Evolutionary conservation across 345 rosid species (phyloP).

Genomic region (Eucalyptus erythrocorys): DNA sequence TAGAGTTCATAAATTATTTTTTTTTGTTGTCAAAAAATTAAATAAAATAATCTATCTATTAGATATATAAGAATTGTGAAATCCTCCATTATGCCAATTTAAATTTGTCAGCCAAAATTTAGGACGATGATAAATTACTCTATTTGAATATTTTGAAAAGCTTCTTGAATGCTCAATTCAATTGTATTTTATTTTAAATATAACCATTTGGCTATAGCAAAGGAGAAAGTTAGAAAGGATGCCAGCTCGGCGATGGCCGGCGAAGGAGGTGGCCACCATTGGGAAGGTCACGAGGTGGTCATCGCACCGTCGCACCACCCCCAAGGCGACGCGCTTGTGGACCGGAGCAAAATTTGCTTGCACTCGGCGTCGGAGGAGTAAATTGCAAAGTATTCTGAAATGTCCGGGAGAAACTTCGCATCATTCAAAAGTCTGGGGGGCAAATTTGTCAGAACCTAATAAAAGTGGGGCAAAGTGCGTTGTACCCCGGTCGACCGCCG

Average conservation of each 20-base stretch:
- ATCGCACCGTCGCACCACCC: background rate
- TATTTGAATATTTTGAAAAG: too few relatives aligned
- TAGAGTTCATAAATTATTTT: too few relatives aligned
- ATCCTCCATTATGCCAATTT: background rate
- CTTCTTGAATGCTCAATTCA: accelerated
- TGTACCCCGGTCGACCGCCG: background rate
- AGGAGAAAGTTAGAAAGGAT: background rate
- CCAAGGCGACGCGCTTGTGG: background rate
- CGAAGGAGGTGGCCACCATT: background rate
- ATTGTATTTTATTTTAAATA: too few relatives aligned
- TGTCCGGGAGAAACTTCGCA: background rate
- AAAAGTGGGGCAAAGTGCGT: background rate
- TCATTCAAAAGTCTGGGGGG: background rate
- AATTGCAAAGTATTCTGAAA: background rate
- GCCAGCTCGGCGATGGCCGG: accelerated
- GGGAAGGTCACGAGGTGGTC: background rate
- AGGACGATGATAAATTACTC: too few relatives aligned
- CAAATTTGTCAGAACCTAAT: background rate
- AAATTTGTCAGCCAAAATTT: background rate
- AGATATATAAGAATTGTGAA: background rate
- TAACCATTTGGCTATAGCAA: accelerated
- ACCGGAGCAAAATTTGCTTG: background rate
- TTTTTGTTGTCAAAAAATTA: too few relatives aligned
- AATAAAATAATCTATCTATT: too few relatives aligned
- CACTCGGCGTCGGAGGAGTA: background rate